phyloP scores from a whole-genome alignment of 495 filamentous ascomycete species.

The Entonaema liquescens region DNA sequence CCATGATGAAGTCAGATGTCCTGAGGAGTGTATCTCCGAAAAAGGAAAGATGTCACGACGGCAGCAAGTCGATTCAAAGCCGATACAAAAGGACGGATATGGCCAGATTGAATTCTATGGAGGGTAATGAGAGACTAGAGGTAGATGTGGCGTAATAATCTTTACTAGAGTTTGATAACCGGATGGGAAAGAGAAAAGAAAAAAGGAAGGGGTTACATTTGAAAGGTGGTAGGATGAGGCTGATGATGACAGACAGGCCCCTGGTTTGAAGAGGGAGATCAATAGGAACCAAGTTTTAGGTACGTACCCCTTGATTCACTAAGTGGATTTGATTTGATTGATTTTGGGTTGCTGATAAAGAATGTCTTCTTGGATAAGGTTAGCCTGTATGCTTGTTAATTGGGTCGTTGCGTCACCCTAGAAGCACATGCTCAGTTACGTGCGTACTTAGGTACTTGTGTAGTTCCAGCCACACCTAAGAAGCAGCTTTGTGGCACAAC shows the following conservation, averaged over 20 bases:
- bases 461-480: background rate
- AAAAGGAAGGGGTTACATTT: constrained; percentile 7
- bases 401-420: too few species aligned
- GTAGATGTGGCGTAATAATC: constrained; percentile 6
- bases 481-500: background rate
- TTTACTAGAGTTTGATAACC: constrained; percentile 2
- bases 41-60: constrained; percentile 63
- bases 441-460: too few species aligned
- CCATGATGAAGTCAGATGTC: constrained; percentile 75
- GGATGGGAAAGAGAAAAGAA: background rate
- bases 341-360: background rate
- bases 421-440: too few species aligned
- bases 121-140: constrained; percentile 11
- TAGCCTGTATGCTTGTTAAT: too few species aligned
- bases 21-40: constrained; percentile 56
- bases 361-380: background rate
- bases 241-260: constrained; percentile 28
- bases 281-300: constrained; percentile 4
- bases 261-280: background rate
- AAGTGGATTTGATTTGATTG: background rate
- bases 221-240: constrained; percentile 16
- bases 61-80: background rate
- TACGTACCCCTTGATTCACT: too few species aligned
- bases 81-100: background rate
- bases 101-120: background rate